Conservation (phyloP, 345 rosid genomes). For the Mercurialis annua region DNA sequence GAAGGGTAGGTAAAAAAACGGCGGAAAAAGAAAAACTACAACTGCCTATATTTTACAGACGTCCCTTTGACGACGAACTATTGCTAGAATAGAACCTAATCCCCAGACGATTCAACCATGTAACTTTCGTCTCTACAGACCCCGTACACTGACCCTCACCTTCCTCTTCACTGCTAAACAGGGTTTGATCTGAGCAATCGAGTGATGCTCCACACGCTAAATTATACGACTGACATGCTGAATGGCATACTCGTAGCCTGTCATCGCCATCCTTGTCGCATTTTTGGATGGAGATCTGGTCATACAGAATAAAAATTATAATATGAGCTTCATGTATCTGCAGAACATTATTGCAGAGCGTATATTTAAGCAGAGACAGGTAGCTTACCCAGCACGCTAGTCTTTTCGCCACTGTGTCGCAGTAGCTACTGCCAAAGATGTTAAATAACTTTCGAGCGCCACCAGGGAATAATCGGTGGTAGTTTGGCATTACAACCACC, state of each 20-base stretch:
- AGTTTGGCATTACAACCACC: constrained; percentile 95
- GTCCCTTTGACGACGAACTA: constrained; percentile 17
- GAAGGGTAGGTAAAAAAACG: background rate
- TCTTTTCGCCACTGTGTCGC: constrained; percentile 84
- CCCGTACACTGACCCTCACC: constrained; percentile 88
- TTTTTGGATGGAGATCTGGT: constrained; percentile 95
- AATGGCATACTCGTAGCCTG: constrained; percentile 87
- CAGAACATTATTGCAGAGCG: background rate
- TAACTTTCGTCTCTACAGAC: constrained; percentile 46
- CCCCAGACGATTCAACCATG: constrained; percentile 49
- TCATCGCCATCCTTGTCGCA: constrained; percentile 92
- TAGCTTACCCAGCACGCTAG: constrained; percentile 92
- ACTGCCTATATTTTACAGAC: constrained; percentile 28
- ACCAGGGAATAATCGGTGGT: constrained; percentile 79
- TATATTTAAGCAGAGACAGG: background rate
- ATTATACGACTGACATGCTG: constrained; percentile 92
- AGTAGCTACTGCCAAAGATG: constrained; percentile 70
- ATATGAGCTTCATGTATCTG: background rate
- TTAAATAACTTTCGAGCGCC: constrained; percentile 84
- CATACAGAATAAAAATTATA: background rate
- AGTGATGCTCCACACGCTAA: constrained; percentile 94
- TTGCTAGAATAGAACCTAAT: constrained; percentile 39
- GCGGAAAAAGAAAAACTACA: background rate
- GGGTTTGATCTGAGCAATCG: constrained; percentile 95
- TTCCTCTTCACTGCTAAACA: constrained; percentile 79